Conservation (phyloP, 345 rosid genomes). For the Hypericum androsaemum region DNA sequence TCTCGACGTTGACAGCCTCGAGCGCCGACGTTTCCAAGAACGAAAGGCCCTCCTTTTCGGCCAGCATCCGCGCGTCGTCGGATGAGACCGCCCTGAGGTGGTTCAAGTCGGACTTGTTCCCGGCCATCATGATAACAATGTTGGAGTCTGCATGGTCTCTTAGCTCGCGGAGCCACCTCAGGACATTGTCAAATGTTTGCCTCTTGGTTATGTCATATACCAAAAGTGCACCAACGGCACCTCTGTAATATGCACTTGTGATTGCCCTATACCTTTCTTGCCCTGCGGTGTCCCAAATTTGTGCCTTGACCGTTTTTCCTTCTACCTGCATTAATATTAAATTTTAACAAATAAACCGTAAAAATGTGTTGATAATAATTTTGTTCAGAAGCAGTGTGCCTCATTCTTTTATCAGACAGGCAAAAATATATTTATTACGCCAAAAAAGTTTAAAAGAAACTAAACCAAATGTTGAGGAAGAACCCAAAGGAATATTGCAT, state of each 20-base stretch:
- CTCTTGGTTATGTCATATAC: slow-evolving; percentile 1
- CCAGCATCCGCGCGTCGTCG: slow-evolving; percentile 1
- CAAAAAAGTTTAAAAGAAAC: too few relatives aligned
- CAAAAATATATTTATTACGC: too few relatives aligned
- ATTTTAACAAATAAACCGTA: too few relatives aligned
- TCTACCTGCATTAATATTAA: neutral
- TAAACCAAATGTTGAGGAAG: too few relatives aligned
- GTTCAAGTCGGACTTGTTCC: neutral
- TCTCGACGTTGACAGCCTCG: slow-evolving; percentile 5
- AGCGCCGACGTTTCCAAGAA: slow-evolving; percentile 3
- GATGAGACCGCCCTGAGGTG: slow-evolving; percentile 4
- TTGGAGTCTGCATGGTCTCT: slow-evolving; percentile 1
- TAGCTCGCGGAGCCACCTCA: slow-evolving; percentile 10
- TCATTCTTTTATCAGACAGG: too few relatives aligned
- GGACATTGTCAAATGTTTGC: slow-evolving; percentile 10
- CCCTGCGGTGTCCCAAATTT: slow-evolving; percentile 9
- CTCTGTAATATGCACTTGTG: slow-evolving; percentile 5
- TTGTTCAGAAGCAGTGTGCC: too few relatives aligned
- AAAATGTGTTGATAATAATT: too few relatives aligned
- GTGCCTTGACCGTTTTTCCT: slow-evolving; percentile 10
- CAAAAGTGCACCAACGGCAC: slow-evolving; percentile 4
- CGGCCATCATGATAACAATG: too few relatives aligned
- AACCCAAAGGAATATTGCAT: too few relatives aligned
- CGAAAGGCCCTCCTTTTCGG: neutral
- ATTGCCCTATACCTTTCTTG: neutral